phyloP scores from a whole-genome alignment of 768 basidiomycete genomes.

The Tubosaeta sp. region DNA sequence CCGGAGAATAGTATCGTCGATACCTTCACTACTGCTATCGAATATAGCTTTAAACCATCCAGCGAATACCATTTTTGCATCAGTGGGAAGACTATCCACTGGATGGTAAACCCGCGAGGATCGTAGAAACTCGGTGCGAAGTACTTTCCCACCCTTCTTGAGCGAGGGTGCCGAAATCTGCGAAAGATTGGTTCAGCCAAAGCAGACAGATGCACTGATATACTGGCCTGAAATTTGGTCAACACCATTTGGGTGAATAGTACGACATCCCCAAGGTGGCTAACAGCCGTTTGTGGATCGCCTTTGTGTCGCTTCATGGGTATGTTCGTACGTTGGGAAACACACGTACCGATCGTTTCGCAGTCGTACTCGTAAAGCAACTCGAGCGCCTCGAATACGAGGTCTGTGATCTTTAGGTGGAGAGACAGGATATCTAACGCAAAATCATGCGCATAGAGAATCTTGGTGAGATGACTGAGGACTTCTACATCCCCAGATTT shows the following conservation, averaged over 20 bases:
- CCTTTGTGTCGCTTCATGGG: conserved; percentile 38
- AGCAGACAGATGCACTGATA: neutral
- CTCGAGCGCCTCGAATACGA: conserved; percentile 58
- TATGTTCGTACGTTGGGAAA: neutral
- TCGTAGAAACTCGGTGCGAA: conserved; percentile 50
- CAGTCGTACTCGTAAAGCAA: conserved; percentile 74
- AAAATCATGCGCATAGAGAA: conserved; percentile 54
- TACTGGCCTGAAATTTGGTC: conserved; percentile 58
- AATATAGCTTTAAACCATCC: conserved; percentile 78
- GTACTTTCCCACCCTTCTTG: conserved; percentile 40
- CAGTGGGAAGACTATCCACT: conserved; percentile 40
- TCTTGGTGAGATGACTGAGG: conserved; percentile 65
- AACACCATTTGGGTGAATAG: conserved; percentile 65
- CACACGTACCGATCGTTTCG: conserved; percentile 66
- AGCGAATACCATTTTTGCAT: conserved; percentile 42
- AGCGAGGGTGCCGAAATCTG: conserved; percentile 52
- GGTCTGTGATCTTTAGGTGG: conserved; percentile 57
- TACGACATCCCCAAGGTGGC: conserved; percentile 75
- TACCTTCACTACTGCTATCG: conserved; percentile 72
- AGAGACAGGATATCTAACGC: conserved; percentile 68
- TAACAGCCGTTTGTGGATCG: conserved; percentile 79
- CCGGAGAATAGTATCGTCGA: conserved; percentile 76
- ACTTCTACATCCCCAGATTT: conserved; percentile 60
- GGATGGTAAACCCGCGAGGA: conserved; percentile 41
- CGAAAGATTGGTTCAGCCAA: conserved; percentile 1